Percentiles rank a stretch among this genome's conserved stretches.
Conservation (phyloP, 2,329 filamentous ascomycete genomes). For the Xylariaceae sp. region DNA sequence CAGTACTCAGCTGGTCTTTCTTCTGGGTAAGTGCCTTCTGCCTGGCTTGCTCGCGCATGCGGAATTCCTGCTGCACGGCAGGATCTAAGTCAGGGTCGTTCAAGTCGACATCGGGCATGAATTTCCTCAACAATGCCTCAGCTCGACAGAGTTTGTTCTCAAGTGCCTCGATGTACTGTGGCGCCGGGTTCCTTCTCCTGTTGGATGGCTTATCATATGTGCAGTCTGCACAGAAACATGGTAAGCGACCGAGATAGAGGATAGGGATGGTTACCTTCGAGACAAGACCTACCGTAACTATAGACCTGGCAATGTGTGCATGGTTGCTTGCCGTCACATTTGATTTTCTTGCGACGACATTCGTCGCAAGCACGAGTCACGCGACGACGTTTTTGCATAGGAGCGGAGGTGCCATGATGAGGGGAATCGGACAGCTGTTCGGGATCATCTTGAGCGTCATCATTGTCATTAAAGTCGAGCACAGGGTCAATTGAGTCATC, state of each 20-base stretch:
- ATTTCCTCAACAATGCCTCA: conserved; percentile 71
- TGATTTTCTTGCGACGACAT: conserved; percentile 81
- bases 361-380: conserved; percentile 75
- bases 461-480: conserved; percentile 28
- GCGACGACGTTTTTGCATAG: conserved; percentile 71
- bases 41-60: conserved; percentile 50
- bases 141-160: conserved; percentile 80
- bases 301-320: conserved; percentile 97
- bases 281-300: conserved; percentile 71
- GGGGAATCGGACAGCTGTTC: conserved; percentile 21
- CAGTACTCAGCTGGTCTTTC: conserved; percentile 30
- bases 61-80: conserved; percentile 66
- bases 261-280: conserved; percentile 1
- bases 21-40: conserved; percentile 41
- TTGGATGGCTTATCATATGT: conserved; percentile 96
- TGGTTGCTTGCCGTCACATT: conserved; percentile 81
- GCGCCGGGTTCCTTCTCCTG: conserved; percentile 81
- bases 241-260: conserved; percentile 21
- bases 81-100: conserved; percentile 81
- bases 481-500: conserved; percentile 28
- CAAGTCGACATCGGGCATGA: conserved; percentile 80
- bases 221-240: conserved; percentile 64
- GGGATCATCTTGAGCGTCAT: conserved; percentile 30
- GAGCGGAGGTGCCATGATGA: conserved; percentile 42
- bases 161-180: conserved; percentile 87